Percentiles rank a stretch among this genome's conserved stretches.
Evolutionary conservation across 2,329 filamentous ascomycete species (phyloP).

Genomic region (Alternaria angustiovoidea): DNA sequence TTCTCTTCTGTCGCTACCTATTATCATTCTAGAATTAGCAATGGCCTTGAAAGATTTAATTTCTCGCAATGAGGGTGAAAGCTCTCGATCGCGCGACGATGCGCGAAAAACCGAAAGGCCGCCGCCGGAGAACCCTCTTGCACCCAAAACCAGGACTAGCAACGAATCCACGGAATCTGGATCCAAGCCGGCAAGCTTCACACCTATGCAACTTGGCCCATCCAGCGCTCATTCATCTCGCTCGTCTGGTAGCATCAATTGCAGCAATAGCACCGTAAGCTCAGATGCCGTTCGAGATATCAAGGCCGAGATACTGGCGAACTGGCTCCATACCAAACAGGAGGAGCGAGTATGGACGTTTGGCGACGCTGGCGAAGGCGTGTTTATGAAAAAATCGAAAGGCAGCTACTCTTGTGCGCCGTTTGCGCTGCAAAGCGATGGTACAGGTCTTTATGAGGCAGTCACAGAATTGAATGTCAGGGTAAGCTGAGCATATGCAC

Average conservation of each 20-base stretch:
- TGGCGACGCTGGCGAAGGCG: constrained; percentile 60
- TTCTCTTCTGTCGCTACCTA: not conserved
- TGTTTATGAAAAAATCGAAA: constrained; percentile 62
- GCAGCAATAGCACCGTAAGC: not conserved
- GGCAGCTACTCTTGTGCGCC: constrained; percentile 63
- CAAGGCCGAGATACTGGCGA: constrained; percentile 69
- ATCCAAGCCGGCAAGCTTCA: constrained; percentile 10
- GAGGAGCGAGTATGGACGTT: constrained; percentile 63
- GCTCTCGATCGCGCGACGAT: not conserved
- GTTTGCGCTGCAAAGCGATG: constrained; percentile 55
- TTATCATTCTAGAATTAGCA: not conserved
- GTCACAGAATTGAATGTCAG: constrained; percentile 62
- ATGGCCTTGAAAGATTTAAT: not conserved
- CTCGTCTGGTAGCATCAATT: not conserved
- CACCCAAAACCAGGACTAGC: not conserved
- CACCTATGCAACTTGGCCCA: constrained; percentile 11
- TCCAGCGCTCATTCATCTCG: not conserved
- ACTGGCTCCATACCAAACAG: constrained; percentile 69
- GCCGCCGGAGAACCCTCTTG: constrained; percentile 3
- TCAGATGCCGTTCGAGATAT: constrained; percentile 61
- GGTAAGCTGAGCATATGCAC: constrained; percentile 49
- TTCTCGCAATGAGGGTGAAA: not conserved
- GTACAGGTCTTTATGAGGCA: constrained; percentile 60
- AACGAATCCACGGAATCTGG: not conserved
- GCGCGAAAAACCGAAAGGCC: not conserved